phyloP scores from a whole-genome alignment of 495 filamentous ascomycete species.

The Aspergillus kassunensis region DNA sequence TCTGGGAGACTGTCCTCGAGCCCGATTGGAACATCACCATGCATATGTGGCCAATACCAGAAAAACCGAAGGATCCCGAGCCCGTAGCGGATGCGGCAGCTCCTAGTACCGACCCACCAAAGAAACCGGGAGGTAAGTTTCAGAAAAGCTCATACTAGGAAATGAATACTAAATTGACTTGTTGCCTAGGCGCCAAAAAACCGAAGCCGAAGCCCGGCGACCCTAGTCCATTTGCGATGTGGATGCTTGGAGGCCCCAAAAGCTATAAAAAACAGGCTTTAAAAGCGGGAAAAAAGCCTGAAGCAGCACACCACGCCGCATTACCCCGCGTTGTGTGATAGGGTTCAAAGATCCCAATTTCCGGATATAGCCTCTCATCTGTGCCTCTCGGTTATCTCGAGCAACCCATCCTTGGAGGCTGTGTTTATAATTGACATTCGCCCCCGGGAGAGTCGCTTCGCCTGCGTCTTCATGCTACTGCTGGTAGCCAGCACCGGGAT shows the following conservation, averaged over 20 bases:
- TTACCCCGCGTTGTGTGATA: slow-evolving; percentile 23
- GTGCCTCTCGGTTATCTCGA: not conserved
- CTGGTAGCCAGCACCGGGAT: not conserved
- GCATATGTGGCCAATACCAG: slow-evolving; percentile 95
- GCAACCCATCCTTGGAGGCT: not conserved
- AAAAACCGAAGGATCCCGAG: slow-evolving; percentile 46
- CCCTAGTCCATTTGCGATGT: slow-evolving; percentile 36
- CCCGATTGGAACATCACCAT: slow-evolving; percentile 89
- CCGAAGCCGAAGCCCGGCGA: slow-evolving; percentile 21
- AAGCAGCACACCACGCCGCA: slow-evolving; percentile 20
- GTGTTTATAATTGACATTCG: not conserved
- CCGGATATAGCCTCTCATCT: not conserved
- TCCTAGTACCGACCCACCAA: slow-evolving; percentile 20
- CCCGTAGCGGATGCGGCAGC: slow-evolving; percentile 24
- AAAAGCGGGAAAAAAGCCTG: slow-evolving; percentile 38
- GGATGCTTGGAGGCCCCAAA: slow-evolving; percentile 37
- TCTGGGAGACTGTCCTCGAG: slow-evolving; percentile 82
- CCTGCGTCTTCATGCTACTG: not conserved
- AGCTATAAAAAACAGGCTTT: slow-evolving; percentile 30
- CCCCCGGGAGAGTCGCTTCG: not conserved
- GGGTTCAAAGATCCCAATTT: slow-evolving; percentile 4
- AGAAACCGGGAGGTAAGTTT: slow-evolving; percentile 31
- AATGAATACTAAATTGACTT: slow-evolving; percentile 4
- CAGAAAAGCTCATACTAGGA: not conserved
- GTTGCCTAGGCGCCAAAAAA: slow-evolving; percentile 28